Evolutionary conservation across 2,329 filamentous ascomycete genomes (phyloP).

Genomic region (Colletotrichum echinochloae): DNA sequence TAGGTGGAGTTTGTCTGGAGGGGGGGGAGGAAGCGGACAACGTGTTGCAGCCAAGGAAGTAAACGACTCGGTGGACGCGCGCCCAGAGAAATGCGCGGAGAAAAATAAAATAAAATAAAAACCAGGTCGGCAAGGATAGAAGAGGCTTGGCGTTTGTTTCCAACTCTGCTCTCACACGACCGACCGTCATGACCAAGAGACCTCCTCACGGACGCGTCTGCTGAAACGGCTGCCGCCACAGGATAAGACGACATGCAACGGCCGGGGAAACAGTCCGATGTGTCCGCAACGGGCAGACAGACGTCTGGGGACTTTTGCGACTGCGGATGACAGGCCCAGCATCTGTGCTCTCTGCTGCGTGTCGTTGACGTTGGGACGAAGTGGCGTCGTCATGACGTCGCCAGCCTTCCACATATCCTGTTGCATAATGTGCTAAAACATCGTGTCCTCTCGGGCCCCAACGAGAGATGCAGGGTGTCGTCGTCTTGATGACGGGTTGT

Average conservation of each 20-base stretch:
- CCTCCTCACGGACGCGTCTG: not conserved
- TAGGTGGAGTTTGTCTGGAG: not conserved
- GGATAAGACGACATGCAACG: slow-evolving; percentile 30
- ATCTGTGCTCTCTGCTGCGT: not conserved
- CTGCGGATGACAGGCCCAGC: slow-evolving; percentile 24
- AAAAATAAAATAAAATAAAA: slow-evolving; percentile 9
- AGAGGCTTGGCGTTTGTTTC: slow-evolving; percentile 2
- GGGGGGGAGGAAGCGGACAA: too few species aligned
- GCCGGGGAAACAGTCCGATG: slow-evolving; percentile 5
- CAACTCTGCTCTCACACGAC: slow-evolving; percentile 1
- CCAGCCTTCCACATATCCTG: not conserved
- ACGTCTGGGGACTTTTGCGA: not conserved
- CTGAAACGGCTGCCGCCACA: slow-evolving; percentile 33
- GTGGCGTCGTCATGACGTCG: slow-evolving; percentile 30
- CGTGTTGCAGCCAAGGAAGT: not conserved
- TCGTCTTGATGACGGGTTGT: slow-evolving; percentile 4
- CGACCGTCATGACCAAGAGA: not conserved
- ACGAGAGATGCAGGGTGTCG: not conserved
- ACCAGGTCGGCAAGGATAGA: too few species aligned
- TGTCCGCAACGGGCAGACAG: not conserved
- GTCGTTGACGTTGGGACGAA: slow-evolving; percentile 25
- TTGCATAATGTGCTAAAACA: slow-evolving; percentile 12
- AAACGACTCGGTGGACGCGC: not conserved
- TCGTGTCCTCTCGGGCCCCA: not conserved
- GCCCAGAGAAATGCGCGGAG: slow-evolving; percentile 2